Evolutionary conservation across 106 monocot genomes (phyloP), one percentile per base, ranked within the genome.

Genomic region (Dendrobium huoshanense): DNA sequence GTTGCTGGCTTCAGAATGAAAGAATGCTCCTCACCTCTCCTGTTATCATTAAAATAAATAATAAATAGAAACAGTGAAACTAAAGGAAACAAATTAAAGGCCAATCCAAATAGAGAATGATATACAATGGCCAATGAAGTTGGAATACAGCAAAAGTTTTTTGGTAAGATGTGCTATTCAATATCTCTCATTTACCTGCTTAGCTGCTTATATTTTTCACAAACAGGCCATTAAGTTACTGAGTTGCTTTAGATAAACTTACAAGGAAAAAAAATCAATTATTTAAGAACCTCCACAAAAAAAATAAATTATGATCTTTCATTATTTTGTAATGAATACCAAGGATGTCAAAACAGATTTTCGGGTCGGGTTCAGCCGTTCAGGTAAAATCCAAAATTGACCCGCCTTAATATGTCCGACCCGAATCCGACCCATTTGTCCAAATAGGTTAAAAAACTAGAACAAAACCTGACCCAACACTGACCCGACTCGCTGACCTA

Each of bases 1-100:
- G 80, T 81, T 80, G 84, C 86, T 43, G 89, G 91, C 75, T 94
- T 94, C 47, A 98, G 79, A 88, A 98, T 89, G 73, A 98, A 98
- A 67, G 95, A 95, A 82, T 98, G 98, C 77, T 98, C 98, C 87
- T 98, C 98, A 8, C 89, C 91, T 81, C 95, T 92, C 88, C 98
- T 98, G 79, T 41, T 37, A 37, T 37, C 37, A 78, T 11, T 76
- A 25, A 65, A 4, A n/a, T 37, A 61, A 41, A 56, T 37, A 41
- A 78, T 40, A 29, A 67, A 25, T 5, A 58, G 22, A 8, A 65
- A 65, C 24, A 9, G 25, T 2, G 51, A 51, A 51, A 51, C 3
- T 10, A 65, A 8, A 65, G 25, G 24, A 58, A 65, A 24, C 0
- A 1, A 65, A 25, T 9, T 22, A 37, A 3, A 37, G 24, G 7